phyloP scores from a whole-genome alignment of 2,329 filamentous ascomycete genomes.

The Hirsutella rhossiliensis region DNA sequence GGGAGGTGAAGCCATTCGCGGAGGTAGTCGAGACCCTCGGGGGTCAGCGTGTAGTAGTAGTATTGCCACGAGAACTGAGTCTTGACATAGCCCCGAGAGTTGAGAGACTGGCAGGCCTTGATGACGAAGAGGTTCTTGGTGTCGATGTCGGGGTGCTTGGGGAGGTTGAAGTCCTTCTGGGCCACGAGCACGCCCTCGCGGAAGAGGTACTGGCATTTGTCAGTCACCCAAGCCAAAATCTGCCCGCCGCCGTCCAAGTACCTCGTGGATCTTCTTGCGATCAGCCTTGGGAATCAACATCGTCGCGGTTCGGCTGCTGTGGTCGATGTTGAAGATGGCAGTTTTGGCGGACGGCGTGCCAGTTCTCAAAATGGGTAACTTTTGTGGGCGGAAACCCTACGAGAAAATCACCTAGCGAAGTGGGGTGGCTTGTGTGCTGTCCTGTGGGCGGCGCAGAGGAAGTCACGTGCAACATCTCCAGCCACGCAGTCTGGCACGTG shows the following conservation, averaged over 20 bases:
- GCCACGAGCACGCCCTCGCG: slow-evolving; percentile 87
- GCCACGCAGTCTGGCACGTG: no score
- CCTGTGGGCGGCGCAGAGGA: slow-evolving; percentile 9
- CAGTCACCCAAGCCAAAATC: slow-evolving; percentile 7
- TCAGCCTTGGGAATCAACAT: slow-evolving; percentile 99
- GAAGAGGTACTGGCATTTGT: slow-evolving; percentile 71
- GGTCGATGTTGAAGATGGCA: slow-evolving; percentile 38
- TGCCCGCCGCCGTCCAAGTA: slow-evolving; percentile 16
- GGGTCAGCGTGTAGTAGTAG: slow-evolving; percentile 99
- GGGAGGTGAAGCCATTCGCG: slow-evolving; percentile 99
- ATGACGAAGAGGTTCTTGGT: slow-evolving; percentile 99
- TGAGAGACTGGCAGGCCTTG: slow-evolving; percentile 98
- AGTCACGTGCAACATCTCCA: slow-evolving; percentile 18
- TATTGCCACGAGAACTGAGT: slow-evolving; percentile 99
- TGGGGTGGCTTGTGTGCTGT: slow-evolving; percentile 16
- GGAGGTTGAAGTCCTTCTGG: slow-evolving; percentile 98
- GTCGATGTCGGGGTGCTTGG: slow-evolving; percentile 96
- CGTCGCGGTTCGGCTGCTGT: slow-evolving; percentile 44
- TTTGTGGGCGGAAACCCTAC: slow-evolving; percentile 34
- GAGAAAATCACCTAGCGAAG: slow-evolving; percentile 22
- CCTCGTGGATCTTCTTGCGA: slow-evolving; percentile 99
- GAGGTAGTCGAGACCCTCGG: slow-evolving; percentile 99
- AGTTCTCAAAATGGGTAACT: slow-evolving; percentile 31
- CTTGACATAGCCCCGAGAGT: slow-evolving; percentile 97
- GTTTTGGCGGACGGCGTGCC: slow-evolving; percentile 22